A percentile compares a stretch with the other conserved stretches of the same genome.
Evolutionary conservation across 768 basidiomycete species (phyloP).

Genomic region (Tylopilus rubrobrunneus): DNA sequence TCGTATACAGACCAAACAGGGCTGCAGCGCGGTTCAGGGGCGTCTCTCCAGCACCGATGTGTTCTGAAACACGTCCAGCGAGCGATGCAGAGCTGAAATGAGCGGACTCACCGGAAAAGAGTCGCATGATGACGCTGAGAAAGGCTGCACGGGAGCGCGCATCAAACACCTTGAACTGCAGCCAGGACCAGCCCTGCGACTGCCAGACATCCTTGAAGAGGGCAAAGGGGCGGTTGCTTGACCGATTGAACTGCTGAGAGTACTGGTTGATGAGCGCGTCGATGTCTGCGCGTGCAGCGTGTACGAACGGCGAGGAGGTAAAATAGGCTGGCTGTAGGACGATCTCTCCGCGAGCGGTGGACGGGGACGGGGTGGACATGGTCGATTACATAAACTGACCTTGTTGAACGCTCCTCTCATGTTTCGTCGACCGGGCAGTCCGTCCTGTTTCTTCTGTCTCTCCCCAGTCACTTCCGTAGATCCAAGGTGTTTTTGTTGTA

Average conservation of each 20-base stretch:
- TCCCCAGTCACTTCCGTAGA: constrained; percentile 41
- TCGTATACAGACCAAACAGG: constrained; percentile 67
- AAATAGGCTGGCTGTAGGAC: constrained; percentile 73
- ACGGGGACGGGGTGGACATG: constrained; percentile 51
- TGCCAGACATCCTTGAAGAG: constrained; percentile 72
- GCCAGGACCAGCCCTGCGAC: constrained; percentile 65
- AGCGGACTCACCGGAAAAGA: constrained; percentile 58
- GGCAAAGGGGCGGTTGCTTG: constrained; percentile 48
- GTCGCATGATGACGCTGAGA: constrained; percentile 51
- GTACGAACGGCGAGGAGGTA: constrained; percentile 70
- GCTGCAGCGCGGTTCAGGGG: constrained; percentile 56
- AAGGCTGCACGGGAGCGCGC: constrained; percentile 60
- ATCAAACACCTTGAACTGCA: constrained; percentile 75
- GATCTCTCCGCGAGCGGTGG: constrained; percentile 55
- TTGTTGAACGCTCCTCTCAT: neutral
- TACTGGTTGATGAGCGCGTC: constrained; percentile 49
- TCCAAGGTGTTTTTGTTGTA: constrained; percentile 59
- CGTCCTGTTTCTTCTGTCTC: constrained; percentile 74
- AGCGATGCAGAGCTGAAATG: too few relatives aligned
- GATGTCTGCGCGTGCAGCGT: constrained; percentile 63
- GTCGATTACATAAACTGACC: constrained; percentile 9
- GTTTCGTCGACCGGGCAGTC: constrained; percentile 21
- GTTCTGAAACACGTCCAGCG: constrained; percentile 40
- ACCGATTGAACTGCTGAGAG: constrained; percentile 41
- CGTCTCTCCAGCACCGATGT: constrained; percentile 43